Evolutionary conservation across 164 flowering plant species (phyloP).

Genomic region (Berberis thunbergii): DNA sequence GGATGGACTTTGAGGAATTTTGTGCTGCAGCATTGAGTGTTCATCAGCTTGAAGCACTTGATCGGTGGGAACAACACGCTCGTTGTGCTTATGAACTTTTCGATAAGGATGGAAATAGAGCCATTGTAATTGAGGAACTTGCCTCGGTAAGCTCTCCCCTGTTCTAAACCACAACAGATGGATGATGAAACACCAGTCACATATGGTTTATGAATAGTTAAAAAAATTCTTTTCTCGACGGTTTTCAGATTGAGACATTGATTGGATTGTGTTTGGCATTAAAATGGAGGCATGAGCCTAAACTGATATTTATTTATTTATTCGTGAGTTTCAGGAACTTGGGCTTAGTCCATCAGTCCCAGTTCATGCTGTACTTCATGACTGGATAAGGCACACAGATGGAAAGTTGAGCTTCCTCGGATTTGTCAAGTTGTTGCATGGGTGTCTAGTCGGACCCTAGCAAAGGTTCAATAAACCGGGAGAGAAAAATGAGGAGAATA

Average conservation of each 20-base stretch:
- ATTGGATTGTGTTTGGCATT: neutral
- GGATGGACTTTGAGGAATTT: conserved; percentile 87
- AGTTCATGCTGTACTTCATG: conserved; percentile 87
- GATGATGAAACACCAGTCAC: neutral
- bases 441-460: conserved; percentile 64
- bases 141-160: conserved; percentile 56
- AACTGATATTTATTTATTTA: neutral
- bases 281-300: neutral
- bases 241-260: neutral
- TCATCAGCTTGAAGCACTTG: conserved; percentile 82
- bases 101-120: conserved; percentile 90
- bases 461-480: neutral
- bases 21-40: conserved; percentile 84
- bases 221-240: neutral
- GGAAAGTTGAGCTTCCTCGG: conserved; percentile 95
- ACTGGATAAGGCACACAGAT: conserved; percentile 89
- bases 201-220: neutral
- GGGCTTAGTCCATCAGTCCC: conserved; percentile 90
- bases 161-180: neutral
- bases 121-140: conserved; percentile 87
- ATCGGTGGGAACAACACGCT: conserved; percentile 94
- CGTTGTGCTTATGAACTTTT: conserved; percentile 79
- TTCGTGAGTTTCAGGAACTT: conserved; percentile 52
- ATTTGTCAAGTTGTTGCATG: conserved; percentile 77
- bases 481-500: too few species aligned